A percentile compares a stretch with the other conserved stretches of the same genome.
phyloP scores from a whole-genome alignment of 192 early-diverging fungal species.

The Coemansia sp. region DNA sequence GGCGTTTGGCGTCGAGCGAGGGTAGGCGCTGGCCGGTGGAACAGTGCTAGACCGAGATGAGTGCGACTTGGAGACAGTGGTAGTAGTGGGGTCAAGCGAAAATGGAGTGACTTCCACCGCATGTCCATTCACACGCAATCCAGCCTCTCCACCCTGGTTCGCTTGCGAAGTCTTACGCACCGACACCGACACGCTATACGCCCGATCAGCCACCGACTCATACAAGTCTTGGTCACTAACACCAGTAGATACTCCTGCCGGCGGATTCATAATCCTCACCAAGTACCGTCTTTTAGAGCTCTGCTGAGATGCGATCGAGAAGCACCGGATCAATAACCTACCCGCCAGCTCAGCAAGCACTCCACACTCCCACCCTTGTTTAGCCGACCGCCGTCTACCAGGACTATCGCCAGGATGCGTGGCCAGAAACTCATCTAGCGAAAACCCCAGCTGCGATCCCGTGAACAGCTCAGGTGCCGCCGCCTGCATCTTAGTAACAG shows the following conservation, averaged over 20 bases:
- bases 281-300: constrained; percentile 24
- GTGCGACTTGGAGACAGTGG: background rate
- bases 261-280: constrained; percentile 48
- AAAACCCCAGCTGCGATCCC: constrained; percentile 15
- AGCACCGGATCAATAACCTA: constrained; percentile 40
- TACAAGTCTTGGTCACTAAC: background rate
- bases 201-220: constrained; percentile 4
- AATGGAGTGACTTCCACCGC: constrained; percentile 22
- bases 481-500: constrained; percentile 21
- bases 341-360: constrained; percentile 23
- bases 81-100: constrained; percentile 31
- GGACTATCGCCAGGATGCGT: background rate
- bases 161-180: constrained; percentile 19
- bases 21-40: background rate
- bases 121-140: constrained; percentile 35
- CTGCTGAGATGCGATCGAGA: constrained; percentile 30
- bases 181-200: constrained; percentile 25
- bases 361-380: background rate
- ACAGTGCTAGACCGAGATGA: background rate
- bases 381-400: background rate
- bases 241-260: background rate
- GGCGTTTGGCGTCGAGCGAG: constrained; percentile 3
- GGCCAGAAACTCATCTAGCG: constrained; percentile 13
- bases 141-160: background rate
- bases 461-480: constrained; percentile 50